Evolutionary conservation across 805 yeast genomes (phyloP), one percentile per base, ranked within the genome.

Genomic region (Wickerhamomyces xylosicus): DNA sequence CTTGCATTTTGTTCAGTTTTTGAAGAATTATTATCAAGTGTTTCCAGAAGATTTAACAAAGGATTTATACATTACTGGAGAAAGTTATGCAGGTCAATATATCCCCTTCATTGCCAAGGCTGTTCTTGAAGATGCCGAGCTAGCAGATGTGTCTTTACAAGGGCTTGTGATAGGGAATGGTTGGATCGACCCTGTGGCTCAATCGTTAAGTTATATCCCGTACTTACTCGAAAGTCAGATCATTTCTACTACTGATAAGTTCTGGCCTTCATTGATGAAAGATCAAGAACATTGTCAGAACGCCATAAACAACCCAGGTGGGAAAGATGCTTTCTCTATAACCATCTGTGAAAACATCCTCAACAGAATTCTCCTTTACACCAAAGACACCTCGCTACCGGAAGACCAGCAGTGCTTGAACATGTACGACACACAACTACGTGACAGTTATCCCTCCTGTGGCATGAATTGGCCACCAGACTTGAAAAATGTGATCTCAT

Each of bases 61-160:
- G 43, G 82, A 85, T 21, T 63, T 92, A 2, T 75, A 77, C 46
- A 59, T 92, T 27, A 95, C 95, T 0, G 98, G 98, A 22, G 98
- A 92, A 63, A 84, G 95, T 47, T 92, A 82, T 61, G 97, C 97
- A 1, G 98, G 98, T 17, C 97, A 92, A 57, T 92, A 86, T 56
- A 83, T 92, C 39, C 97, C 98, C 1, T 85, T 82, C 57, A 74
- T 89, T 43, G 94, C 90, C 0, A 64, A 72, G 31, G 76, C 74
- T 1, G 66, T 90, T 5, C 48, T 75, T 36, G 61, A 67, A 2
- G 61, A 71, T 31, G 74, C 79, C 51, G 46, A 62, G 16, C 43
- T 31, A 5, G 34, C 36, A 3, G 22, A 42, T 9, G 46, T 69
- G 28, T 65, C 78, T 40, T 57, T 89, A 41, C 66, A 72, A 43